Conservation (phyloP, 2,329 filamentous ascomycete species). For the Microcyclosporella mali region DNA sequence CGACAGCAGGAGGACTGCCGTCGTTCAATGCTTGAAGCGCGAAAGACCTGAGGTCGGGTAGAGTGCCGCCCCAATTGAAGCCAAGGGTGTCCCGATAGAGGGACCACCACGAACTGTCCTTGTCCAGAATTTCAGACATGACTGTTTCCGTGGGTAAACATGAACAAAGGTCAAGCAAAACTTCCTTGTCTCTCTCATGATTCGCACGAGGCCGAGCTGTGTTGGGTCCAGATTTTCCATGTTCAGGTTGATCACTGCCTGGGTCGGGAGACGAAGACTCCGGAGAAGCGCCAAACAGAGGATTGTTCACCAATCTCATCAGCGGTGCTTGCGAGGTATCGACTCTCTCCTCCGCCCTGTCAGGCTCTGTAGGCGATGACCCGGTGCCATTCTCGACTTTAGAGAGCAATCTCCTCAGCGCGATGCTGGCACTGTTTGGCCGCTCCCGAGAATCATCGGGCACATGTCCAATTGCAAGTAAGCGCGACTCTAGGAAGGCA, state of each 20-base stretch:
- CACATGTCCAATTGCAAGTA: background rate
- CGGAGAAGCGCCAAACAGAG: background rate
- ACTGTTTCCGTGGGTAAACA: slow-evolving; percentile 6
- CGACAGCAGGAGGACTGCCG: slow-evolving; percentile 6
- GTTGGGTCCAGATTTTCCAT: background rate
- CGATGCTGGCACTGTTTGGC: background rate
- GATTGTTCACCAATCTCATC: background rate
- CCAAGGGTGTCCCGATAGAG: slow-evolving; percentile 11
- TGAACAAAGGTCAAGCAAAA: background rate
- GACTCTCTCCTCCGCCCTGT: background rate
- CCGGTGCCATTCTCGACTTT: background rate
- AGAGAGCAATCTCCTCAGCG: background rate
- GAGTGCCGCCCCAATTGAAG: slow-evolving; percentile 8
- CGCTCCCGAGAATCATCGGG: background rate
- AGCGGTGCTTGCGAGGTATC: background rate
- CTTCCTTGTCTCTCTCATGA: background rate
- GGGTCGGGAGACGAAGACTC: background rate
- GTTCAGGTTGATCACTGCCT: no score
- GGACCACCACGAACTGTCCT: slow-evolving; percentile 13
- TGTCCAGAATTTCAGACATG: slow-evolving; percentile 7
- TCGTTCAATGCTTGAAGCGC: background rate
- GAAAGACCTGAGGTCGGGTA: slow-evolving; percentile 4
- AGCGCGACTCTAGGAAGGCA: slow-evolving; percentile 3
- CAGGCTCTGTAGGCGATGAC: background rate
- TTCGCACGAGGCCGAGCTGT: background rate